Evolutionary conservation across 2,329 filamentous ascomycete genomes (phyloP).

Genomic region (Colletotrichum camelliae): DNA sequence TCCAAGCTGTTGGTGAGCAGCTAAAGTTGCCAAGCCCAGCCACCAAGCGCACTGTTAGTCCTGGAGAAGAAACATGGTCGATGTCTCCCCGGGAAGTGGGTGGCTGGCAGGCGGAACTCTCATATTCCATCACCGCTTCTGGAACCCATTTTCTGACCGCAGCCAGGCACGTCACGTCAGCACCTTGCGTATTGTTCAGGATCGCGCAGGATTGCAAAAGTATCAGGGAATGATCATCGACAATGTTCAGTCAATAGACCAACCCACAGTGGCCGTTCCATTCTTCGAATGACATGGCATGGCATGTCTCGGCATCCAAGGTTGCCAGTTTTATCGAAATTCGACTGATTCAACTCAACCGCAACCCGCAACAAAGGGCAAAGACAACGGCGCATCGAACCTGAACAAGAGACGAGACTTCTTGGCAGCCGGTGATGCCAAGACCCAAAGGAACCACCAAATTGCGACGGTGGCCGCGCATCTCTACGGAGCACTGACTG

Average conservation of each 20-base stretch:
- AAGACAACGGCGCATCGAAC: neutral
- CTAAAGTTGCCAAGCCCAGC: neutral
- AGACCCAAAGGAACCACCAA: neutral
- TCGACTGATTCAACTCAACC: neutral
- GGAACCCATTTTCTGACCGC: neutral
- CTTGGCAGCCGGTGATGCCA: constrained; percentile 5
- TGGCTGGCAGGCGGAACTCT: neutral
- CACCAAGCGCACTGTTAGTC: neutral
- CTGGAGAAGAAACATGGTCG: neutral
- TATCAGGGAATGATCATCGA: neutral
- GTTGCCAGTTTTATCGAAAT: neutral
- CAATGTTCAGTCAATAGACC: neutral
- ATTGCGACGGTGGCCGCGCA: neutral
- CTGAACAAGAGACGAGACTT: neutral
- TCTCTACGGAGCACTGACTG: neutral
- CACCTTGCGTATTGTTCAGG: neutral
- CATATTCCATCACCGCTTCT: neutral
- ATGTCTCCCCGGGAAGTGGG: neutral
- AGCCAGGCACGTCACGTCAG: neutral
- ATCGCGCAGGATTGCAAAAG: neutral
- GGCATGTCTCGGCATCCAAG: neutral
- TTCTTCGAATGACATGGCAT: constrained; percentile 1
- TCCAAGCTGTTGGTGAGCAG: neutral
- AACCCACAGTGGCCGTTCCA: neutral
- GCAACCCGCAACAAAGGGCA: neutral